Evolutionary conservation across 306 rosid species (phyloP), one percentile per base, ranked within the genome.

Genomic region (Citrullus mucosospermus): DNA sequence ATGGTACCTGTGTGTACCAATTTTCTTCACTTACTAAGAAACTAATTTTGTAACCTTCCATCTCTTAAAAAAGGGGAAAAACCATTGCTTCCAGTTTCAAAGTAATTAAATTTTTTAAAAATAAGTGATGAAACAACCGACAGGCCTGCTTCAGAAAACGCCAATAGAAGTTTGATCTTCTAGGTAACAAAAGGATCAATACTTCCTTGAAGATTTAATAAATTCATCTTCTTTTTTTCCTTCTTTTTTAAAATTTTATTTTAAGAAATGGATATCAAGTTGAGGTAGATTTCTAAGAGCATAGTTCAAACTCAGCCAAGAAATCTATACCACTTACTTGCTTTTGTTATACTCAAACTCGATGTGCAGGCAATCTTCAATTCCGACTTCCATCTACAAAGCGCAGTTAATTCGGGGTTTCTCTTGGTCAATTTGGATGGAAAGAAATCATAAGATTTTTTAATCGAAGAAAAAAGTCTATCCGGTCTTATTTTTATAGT

Each of bases 301-400:
- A 4, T 46, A 62, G 55, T 32, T 28, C 61, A 32, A 74, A 74
- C 65, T 78, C 57, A 48, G 71, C 68, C 79, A 78, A 80, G 32
- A 68, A 79, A 81, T 34, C 81, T 46, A 9, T 66, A 65, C 71
- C 78, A 85, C 98, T 82, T 90, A 91, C 98, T 91, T 93, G 98
- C 97, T 93, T 85, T 95, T 95, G 89, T 95, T 95, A 85, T 95
- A 95, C 86, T 95, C 98, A 9, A 95, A 95, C 84, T 95, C 98
- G 56, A 95, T 95, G 83, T 95, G 99, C 51, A 95, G 93, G 83
- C 99, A 95, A 88, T 95, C 99, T 86, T 95, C 99, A 66, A 95
- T 95, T 74, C 99, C 99, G 69, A 95, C 99, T 85, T 95, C 99
- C 99, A 95, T 92, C 99, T 95, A 92, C 84, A 80, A 76, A 82